Percentiles rank a stretch among this genome's conserved stretches.
Conservation (phyloP, 352 stramenopile genomes). For the Phytophthora pinifolia region DNA sequence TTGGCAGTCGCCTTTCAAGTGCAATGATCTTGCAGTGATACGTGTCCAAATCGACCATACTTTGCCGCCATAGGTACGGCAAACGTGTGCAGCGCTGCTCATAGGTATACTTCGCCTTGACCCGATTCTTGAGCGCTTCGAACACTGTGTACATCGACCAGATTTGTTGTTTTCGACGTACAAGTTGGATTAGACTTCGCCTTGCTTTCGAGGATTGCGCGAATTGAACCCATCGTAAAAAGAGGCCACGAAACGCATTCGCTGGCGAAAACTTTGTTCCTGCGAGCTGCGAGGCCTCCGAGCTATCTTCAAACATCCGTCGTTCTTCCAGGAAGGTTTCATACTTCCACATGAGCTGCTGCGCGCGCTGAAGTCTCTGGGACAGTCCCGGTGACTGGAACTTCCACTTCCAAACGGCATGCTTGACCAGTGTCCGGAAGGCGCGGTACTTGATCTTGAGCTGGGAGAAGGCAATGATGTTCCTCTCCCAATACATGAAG, state of each 20-base stretch:
- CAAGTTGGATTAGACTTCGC: slow-evolving; percentile 23
- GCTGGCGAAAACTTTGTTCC: slow-evolving; percentile 45
- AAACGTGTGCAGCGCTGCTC: slow-evolving; percentile 15
- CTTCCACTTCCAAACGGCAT: slow-evolving; percentile 55
- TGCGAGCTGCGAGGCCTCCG: slow-evolving; percentile 32
- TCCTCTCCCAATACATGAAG: slow-evolving; percentile 51
- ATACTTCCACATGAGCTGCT: slow-evolving; percentile 41
- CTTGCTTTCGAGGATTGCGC: slow-evolving; percentile 40
- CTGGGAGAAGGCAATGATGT: slow-evolving; percentile 41
- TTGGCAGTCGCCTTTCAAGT: slow-evolving; percentile 32
- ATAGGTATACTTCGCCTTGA: slow-evolving; percentile 53
- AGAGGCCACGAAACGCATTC: slow-evolving; percentile 45
- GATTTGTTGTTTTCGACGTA: slow-evolving; percentile 35
- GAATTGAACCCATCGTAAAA: slow-evolving; percentile 63
- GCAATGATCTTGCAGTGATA: slow-evolving; percentile 54
- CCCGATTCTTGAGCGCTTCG: slow-evolving; percentile 33
- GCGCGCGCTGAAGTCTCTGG: slow-evolving; percentile 34
- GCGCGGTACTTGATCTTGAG: slow-evolving; percentile 42
- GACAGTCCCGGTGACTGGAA: slow-evolving; percentile 45
- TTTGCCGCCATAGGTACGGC: slow-evolving; percentile 48
- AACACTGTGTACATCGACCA: slow-evolving; percentile 44
- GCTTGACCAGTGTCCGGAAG: slow-evolving; percentile 46
- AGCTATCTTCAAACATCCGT: slow-evolving; percentile 35
- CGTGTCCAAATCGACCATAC: slow-evolving; percentile 43
- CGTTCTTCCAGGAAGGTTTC: slow-evolving; percentile 35